Conservation (phyloP, 257 asterid genomes). For the Leptodermis oblonga region DNA sequence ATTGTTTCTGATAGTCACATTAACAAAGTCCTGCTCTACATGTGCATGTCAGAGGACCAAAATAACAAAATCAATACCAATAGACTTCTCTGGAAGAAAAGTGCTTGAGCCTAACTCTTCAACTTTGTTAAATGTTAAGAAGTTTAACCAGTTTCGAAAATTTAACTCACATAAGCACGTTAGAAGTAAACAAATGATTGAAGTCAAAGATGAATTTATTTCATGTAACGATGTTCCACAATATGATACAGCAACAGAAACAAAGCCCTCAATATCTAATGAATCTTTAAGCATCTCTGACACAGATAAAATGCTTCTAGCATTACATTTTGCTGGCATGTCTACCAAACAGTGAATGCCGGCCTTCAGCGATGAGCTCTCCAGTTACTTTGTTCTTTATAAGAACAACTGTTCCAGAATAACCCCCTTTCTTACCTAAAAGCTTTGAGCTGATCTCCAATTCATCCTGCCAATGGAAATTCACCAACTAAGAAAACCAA, state of each 20-base stretch:
- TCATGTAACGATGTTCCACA: background rate
- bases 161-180: background rate
- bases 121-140: background rate
- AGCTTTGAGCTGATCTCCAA: constrained; percentile 56
- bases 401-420: constrained; percentile 56
- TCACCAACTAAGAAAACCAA: constrained; percentile 9
- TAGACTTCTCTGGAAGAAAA: background rate
- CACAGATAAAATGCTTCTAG: background rate
- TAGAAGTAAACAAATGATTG: no score
- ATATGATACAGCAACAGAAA: background rate
- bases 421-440: constrained; percentile 55
- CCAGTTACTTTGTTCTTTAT: constrained; percentile 66
- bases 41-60: background rate
- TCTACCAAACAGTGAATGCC: constrained; percentile 68
- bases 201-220: background rate
- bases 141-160: background rate
- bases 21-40: background rate
- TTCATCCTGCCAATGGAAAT: constrained; percentile 58
- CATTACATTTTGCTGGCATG: constrained; percentile 66
- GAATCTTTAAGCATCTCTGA: background rate
- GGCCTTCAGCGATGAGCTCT: constrained; percentile 76
- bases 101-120: background rate
- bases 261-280: background rate
- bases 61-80: background rate
- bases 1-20: background rate